Base-by-base conservation (phyloP, 805 yeast genomes). In the Cyberlindnera amylophila region DNA sequence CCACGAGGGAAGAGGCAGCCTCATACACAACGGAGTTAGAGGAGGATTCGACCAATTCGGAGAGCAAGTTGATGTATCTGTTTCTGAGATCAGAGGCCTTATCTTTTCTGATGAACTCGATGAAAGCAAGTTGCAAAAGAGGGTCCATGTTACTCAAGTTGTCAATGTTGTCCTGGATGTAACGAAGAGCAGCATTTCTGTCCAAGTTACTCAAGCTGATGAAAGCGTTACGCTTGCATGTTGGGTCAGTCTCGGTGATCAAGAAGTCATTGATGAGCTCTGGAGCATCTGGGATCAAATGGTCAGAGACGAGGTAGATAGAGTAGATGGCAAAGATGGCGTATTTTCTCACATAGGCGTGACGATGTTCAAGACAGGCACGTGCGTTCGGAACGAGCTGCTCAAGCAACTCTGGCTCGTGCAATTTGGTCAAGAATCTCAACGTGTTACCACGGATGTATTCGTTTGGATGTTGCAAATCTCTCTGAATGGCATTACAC, bases 401-500 rank as follows among this genome's bases (percentile, higher is more conserved):
- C 67, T 95, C 99, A 61, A 93, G 75, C 51, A 93, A 75, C 64
- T 93, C 99, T 2, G 95, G 84, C 68, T 93, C 98, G 60, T 81
- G 84, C 61, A 93, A 74, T 62, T 93, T 95, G 46, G 91, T 79
- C 59, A 95, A 74, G 65, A 89, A 91, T 58, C 98, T 80, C 65
- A 93, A 73, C 9, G 98, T 91, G 58, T 88, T 88, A 54, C 99
- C 99, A 58, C 98, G 80, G 51, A 93, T 84, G 62, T 83, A 93
- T 67, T 93, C 99, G 71, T 93, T 93, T 39, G 99, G 96, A 67
- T 95, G 99, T 67, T 90, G 97, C 55, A 93, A 76, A 63, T 93
- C 99, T 65, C 89, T 90, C 66, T 93, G 95, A 58, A 93, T 88
- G 41, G 98, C 96, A 64, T 95, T 95, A 71, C 98, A 93, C 38